Evolutionary conservation across 1,139 yeast species (phyloP).

Genomic region (Lodderomyces oxycetoniae): DNA sequence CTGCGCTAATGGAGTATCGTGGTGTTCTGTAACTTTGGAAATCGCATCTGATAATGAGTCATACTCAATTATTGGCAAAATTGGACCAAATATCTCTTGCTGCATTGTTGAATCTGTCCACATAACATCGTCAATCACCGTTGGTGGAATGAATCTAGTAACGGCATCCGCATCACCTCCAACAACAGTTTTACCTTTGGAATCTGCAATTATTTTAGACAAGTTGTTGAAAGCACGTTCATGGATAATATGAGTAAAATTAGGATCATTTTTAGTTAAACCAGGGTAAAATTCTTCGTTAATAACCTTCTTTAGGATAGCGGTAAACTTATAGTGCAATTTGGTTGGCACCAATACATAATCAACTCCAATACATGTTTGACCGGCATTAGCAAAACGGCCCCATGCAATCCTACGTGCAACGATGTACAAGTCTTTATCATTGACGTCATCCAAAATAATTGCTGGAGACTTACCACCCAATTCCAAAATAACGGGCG

Average conservation of each 20-base stretch:
- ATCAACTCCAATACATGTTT: slow-evolving; percentile 86
- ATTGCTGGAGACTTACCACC: slow-evolving; percentile 90
- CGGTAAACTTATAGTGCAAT: slow-evolving; percentile 48
- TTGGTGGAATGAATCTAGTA: slow-evolving; percentile 63
- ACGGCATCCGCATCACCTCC: slow-evolving; percentile 50
- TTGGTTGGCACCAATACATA: slow-evolving; percentile 63
- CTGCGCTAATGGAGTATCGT: slow-evolving; percentile 81
- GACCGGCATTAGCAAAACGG: slow-evolving; percentile 74
- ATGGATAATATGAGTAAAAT: slow-evolving; percentile 62
- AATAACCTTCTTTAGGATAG: slow-evolving; percentile 33
- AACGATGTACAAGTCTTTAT: slow-evolving; percentile 42
- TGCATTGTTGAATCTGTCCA: slow-evolving; percentile 71
- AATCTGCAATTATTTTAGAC: slow-evolving; percentile 35
- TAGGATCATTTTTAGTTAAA: slow-evolving; percentile 24
- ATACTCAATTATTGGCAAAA: slow-evolving; percentile 68
- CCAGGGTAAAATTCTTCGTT: slow-evolving; percentile 36
- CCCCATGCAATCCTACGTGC: slow-evolving; percentile 77
- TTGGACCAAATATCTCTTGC: slow-evolving; percentile 80
- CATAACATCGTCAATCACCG: slow-evolving; percentile 55
- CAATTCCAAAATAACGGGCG: slow-evolving; percentile 76
- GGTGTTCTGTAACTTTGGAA: slow-evolving; percentile 24
- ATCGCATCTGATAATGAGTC: slow-evolving; percentile 45
- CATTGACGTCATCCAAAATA: slow-evolving; percentile 48
- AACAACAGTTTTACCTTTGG: slow-evolving; percentile 56
- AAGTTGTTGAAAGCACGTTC: slow-evolving; percentile 54